These are phyloP conservation scores for Epichloe aotearoae DNA, from an alignment of 2,329 filamentous ascomycete species.

Conservation along the genomic window DNA sequence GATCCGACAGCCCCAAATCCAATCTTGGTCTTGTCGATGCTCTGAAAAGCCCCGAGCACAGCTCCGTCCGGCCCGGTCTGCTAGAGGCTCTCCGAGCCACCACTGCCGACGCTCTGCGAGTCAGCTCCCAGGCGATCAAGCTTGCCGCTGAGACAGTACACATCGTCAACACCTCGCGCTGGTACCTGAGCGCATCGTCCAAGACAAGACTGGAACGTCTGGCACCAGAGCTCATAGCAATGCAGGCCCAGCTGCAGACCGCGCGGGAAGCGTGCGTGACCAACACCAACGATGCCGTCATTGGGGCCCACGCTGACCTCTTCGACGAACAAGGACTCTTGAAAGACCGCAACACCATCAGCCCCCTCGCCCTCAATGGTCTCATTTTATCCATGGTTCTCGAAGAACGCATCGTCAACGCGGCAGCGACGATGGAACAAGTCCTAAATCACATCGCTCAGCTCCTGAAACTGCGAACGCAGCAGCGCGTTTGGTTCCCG, in stretches of 20 bases:
- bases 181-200: constrained; percentile 13
- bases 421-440: constrained; percentile 15
- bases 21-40: constrained; percentile 22
- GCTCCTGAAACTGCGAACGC: constrained; percentile 22
- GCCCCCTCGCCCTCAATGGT: constrained; percentile 20
- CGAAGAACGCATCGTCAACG: constrained; percentile 27
- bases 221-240: constrained; percentile 8
- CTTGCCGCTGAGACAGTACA: constrained; percentile 14
- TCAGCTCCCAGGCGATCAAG: constrained; percentile 12
- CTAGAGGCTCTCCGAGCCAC: constrained; percentile 18
- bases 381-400: constrained; percentile 34
- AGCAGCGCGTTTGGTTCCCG: constrained; percentile 28
- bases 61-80: constrained; percentile 19
- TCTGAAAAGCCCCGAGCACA: constrained; percentile 23
- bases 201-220: constrained; percentile 12
- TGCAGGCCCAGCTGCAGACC: constrained; percentile 14
- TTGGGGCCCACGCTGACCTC: constrained; percentile 24
- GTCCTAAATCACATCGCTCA: constrained; percentile 24
- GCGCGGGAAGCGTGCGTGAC: constrained; percentile 14
- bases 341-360: constrained; percentile 12
- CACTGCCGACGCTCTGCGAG: constrained; percentile 13
- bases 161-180: constrained; percentile 17
- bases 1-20: constrained; percentile 6
- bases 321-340: constrained; percentile 29
- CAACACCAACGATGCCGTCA: constrained; percentile 26